Percentiles rank a stretch among this genome's conserved stretches.
phyloP scores from a whole-genome alignment of 2,329 filamentous ascomycete species.

The Colletotrichum sidae region DNA sequence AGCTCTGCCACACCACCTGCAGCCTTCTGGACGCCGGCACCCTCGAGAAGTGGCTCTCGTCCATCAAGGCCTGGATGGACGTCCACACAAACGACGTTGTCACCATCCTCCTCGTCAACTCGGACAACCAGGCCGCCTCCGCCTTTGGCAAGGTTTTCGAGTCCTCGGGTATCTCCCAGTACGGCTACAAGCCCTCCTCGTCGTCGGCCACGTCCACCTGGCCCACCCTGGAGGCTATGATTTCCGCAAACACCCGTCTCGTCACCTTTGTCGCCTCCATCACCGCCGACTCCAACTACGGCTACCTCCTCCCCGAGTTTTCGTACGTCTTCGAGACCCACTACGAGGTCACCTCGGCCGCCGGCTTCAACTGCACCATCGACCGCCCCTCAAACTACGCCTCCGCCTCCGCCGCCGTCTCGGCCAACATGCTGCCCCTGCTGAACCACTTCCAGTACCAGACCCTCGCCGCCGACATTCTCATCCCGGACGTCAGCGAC shows the following conservation, averaged over 20 bases:
- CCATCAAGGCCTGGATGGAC: constrained; percentile 77
- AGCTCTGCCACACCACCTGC: constrained; percentile 79
- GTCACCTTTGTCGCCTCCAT: constrained; percentile 76
- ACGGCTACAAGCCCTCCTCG: constrained; percentile 69
- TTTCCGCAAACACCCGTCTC: constrained; percentile 71
- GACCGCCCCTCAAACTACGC: constrained; percentile 70
- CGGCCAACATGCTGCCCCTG: constrained; percentile 73
- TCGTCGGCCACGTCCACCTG: constrained; percentile 61
- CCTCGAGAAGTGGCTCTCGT: constrained; percentile 71
- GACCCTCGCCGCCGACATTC: constrained; percentile 63
- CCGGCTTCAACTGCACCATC: constrained; percentile 78
- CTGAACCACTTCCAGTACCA: constrained; percentile 86
- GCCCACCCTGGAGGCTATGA: constrained; percentile 80
- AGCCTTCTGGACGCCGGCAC: constrained; percentile 75
- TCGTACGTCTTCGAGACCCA: constrained; percentile 78
- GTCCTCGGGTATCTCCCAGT: constrained; percentile 68
- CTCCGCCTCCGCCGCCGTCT: constrained; percentile 63
- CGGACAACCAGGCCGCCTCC: constrained; percentile 66
- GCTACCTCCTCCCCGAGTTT: constrained; percentile 74
- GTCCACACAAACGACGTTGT: constrained; percentile 79
- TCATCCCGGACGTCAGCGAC: constrained; percentile 70
- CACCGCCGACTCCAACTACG: constrained; percentile 52
- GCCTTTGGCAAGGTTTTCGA: constrained; percentile 68
- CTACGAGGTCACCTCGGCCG: constrained; percentile 71
- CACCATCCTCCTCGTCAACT: constrained; percentile 79